These are phyloP conservation scores for Globisporangium recalcitrans DNA, from an alignment of 352 stramenopile genomes.

Conservation along the genomic window DNA sequence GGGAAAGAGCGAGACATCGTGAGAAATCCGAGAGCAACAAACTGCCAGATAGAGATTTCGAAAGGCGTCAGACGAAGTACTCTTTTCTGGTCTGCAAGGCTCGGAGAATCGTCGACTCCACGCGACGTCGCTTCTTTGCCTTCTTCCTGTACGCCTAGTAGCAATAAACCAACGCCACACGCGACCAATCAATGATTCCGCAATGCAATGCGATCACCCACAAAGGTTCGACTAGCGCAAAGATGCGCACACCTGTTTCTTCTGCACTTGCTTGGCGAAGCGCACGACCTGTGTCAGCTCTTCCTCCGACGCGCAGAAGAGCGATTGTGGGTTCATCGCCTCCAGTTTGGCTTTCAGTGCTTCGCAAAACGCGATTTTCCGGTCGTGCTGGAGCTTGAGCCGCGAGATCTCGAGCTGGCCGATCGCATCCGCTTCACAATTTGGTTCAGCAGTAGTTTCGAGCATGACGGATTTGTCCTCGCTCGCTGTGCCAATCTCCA, in stretches of 20 bases:
- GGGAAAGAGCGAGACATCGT: no score
- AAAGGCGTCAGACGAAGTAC: background rate
- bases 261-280: slow-evolving; percentile 22
- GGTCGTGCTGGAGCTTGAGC: slow-evolving; percentile 24
- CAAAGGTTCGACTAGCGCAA: no score
- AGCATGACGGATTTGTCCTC: no score
- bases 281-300: slow-evolving; percentile 7
- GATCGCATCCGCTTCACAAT: background rate
- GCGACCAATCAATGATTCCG: background rate
- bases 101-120: slow-evolving; percentile 5
- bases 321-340: slow-evolving; percentile 8
- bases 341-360: slow-evolving; percentile 21
- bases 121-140: slow-evolving; percentile 6
- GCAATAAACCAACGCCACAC: background rate
- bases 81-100: slow-evolving; percentile 4
- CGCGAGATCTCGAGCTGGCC: slow-evolving; percentile 18
- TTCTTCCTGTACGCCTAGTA: slow-evolving; percentile 15
- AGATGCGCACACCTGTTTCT: slow-evolving; percentile 32
- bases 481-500: background rate
- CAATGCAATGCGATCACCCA: background rate
- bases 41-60: no score
- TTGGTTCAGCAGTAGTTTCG: no score
- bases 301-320: slow-evolving; percentile 13
- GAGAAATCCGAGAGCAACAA: no score
- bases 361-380: slow-evolving; percentile 18